Base-by-base conservation (phyloP, 139 green algal species). In the Chlamydomonas urium region DNA sequence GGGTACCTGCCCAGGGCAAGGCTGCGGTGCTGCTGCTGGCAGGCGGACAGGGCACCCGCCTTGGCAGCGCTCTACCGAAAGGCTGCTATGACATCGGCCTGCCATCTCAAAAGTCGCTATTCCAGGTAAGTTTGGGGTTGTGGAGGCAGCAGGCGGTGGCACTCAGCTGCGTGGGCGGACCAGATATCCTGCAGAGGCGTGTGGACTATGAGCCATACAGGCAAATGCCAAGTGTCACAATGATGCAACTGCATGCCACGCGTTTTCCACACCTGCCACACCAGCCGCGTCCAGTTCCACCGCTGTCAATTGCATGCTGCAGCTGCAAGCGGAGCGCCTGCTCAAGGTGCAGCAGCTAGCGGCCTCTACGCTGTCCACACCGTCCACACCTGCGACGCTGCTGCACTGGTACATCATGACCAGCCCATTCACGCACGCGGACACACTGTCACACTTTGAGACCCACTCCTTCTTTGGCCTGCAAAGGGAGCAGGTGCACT, bases 41-140 rank as follows among this genome's bases (percentile, higher is more conserved):
- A 6, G 93, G 93, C 31, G 90, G 93, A 2, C 94, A 98, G 76
- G 94, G 94, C 69, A 98, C 93, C 19, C 88, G 94, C 2, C 79
- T 98, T 61, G 94, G 94, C 34, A 94, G 81, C 80, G 69, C 65
- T 4, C 50, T 72, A 4, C 94, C 93, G 45, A 98, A 97, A 78
- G 94, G 94, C 56, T 98, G 94, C 79, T 97, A 90, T 68, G 85
- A 98, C 81, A 90, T 98, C 4, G 90, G 93, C 3, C 87, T 98
- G 56, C 93, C 94, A 24, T 96, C 87, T 8, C 59, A 74, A 68
- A 97, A 96, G 79, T 89, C 82, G 1, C 87, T 98, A 23, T 98
- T 98, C 74, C 89, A 95, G 75, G 72, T 78, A 38, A 17, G 53
- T 23, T n/a, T 26, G 19, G 42, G 59, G 6, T n/a, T 66, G 59